Evolutionary conservation across 1,284 basidiomycete genomes (phyloP), one percentile per base, ranked within the genome.

Genomic region (Moesziomyces globuligerus): DNA sequence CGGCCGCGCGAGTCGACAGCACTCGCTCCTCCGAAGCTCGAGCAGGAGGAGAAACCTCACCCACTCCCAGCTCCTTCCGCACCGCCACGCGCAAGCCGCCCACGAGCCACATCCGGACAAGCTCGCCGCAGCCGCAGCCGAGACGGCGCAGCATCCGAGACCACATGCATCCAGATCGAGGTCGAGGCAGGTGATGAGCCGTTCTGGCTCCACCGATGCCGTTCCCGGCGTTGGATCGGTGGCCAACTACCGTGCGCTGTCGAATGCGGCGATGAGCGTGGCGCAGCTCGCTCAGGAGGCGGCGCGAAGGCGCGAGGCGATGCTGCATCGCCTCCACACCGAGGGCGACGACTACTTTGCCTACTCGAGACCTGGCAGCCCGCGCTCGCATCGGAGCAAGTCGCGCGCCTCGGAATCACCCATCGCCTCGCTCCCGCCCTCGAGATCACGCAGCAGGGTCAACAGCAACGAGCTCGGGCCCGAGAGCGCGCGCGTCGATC

Each of bases 281-380:
- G 74, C 74, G 2, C 66, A 74, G 36, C 34, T 76, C 37, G 74
- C 67, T 15, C 68, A 73, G 21, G 67, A 76, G 25, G 74, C 65
- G 1, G 62, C 67, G 1, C 46, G 67, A 24, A 34, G 71, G 18
- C 29, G 62, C 13, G 58, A 67, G 34, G 50, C 45, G 2, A 59
- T 66, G 56, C 38, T 66, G 43, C 56, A 59, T 37, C 51, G 45
- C 32, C 25, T 40, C 24, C 49, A 58, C 7, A 37, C 18, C 1
- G 50, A 42, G 2, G 50, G 57, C 7, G 57, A 61, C 24, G 59
- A 69, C 26, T 64, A 69, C 40, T 69, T 64, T 51, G 50, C 59
- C 18, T 29, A 20, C 21, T 39, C 37, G 37, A 20, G 37, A 8
- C 52, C 57, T 29, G 38, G 28, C 7, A 58, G 39, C 13, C 18